Percentiles rank a stretch among this genome's conserved stretches.
These are phyloP conservation scores for Solanum piurae DNA, from an alignment of 257 asterid genomes.

Conservation along the genomic window DNA sequence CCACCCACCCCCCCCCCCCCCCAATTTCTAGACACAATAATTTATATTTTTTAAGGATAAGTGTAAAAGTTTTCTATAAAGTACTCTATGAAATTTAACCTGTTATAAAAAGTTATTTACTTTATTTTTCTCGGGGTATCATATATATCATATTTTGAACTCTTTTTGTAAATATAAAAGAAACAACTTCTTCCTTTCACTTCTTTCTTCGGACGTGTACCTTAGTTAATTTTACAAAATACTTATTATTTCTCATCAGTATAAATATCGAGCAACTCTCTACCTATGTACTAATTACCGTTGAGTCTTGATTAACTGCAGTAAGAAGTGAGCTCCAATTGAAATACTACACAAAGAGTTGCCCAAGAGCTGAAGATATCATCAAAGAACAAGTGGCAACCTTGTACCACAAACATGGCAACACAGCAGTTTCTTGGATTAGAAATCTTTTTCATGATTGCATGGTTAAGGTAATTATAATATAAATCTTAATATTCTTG, in stretches of 20 bases:
- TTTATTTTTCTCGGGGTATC: too few species aligned
- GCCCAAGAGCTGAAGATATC: conserved; percentile 68
- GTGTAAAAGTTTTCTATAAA: background rate
- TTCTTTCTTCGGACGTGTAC: background rate
- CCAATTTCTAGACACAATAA: too few species aligned
- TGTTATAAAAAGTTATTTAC: too few species aligned
- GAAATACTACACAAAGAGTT: conserved; percentile 53
- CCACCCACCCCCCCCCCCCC: too few species aligned
- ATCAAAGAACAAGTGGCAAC: conserved; percentile 47
- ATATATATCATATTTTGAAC: background rate
- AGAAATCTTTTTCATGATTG: conserved; percentile 88
- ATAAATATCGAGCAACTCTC: background rate
- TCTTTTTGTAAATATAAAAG: background rate
- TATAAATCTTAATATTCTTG: background rate
- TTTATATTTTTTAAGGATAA: background rate
- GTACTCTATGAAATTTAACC: background rate
- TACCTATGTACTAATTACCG: background rate
- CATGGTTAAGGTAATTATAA: conserved; percentile 36
- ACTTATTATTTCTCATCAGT: background rate
- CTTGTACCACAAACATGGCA: conserved; percentile 42
- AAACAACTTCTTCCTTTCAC: background rate
- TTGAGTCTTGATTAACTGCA: background rate
- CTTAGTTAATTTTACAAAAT: background rate
- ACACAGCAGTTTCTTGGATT: conserved; percentile 76
- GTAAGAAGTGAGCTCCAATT: conserved; percentile 36